Evolutionary conservation across 257 asterid genomes (phyloP).

Genomic region (Solanum chmielewskii): DNA sequence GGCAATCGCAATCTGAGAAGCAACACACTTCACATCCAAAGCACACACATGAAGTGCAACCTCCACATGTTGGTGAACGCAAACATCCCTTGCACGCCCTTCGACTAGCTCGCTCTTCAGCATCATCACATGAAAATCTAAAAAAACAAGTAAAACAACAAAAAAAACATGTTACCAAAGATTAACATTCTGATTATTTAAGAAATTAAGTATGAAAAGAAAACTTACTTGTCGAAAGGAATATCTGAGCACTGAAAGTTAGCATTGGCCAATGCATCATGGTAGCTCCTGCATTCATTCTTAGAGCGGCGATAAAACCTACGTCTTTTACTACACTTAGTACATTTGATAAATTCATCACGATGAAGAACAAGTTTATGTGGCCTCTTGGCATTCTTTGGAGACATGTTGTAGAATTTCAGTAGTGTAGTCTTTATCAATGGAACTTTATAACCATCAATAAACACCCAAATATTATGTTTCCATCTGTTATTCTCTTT

Average conservation of each 20-base stretch:
- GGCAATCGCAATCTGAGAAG: slow-evolving; percentile 32
- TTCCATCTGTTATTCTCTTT: slow-evolving; percentile 45
- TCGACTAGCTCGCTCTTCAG: slow-evolving; percentile 43
- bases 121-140: slow-evolving; percentile 34
- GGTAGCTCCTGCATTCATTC: slow-evolving; percentile 37
- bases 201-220: background rate
- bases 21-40: slow-evolving; percentile 40
- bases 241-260: slow-evolving; percentile 35
- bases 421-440: slow-evolving; percentile 32
- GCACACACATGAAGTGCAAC: slow-evolving; percentile 46
- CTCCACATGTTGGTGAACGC: slow-evolving; percentile 35
- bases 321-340: slow-evolving; percentile 23
- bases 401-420: slow-evolving; percentile 26
- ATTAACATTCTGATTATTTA: background rate
- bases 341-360: slow-evolving; percentile 36
- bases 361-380: slow-evolving; percentile 25
- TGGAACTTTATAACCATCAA: slow-evolving; percentile 40
- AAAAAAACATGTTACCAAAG: background rate
- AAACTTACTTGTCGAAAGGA: slow-evolving; percentile 32
- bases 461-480: slow-evolving; percentile 37
- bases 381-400: slow-evolving; percentile 25
- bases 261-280: slow-evolving; percentile 24
- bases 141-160: background rate
- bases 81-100: slow-evolving; percentile 32
- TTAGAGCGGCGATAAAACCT: slow-evolving; percentile 30